Evolutionary conservation across 108 stramenopile species (phyloP), one percentile per base, ranked within the genome.

Genomic region (Cyclotella atomus): DNA sequence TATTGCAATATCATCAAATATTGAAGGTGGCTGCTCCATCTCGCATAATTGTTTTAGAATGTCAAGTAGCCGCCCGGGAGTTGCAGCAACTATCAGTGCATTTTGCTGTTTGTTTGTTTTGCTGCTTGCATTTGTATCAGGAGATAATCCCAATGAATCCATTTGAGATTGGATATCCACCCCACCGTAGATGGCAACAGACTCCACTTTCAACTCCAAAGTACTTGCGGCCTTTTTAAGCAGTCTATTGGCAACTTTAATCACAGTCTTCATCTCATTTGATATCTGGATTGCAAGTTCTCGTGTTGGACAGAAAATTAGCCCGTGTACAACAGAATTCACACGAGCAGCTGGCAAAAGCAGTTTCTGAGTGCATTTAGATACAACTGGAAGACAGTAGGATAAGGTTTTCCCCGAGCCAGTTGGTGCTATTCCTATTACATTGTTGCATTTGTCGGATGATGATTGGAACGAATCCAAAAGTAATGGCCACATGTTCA

Each of bases 231-330:
- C 72, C 28, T 64, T 59, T 23, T 27, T 15, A 33, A 65, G 25
- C 33, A 73, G 63, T 20, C 72, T 81, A 61, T 88, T 84, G 20
- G 71, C 81, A 14, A 69, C 67, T 49, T 84, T 85, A 17, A 41
- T 20, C 21, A 38, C 75, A 9, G 75, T 10, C 16, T 50, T 57
- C 52, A 68, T 67, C 59, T 82, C 85, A 24, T 76, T 79, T 14
- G 74, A 70, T 6, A 91, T 86, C 65, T 94, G 93, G 32, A 55
- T 65, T 10, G 79, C 85, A 36, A 94, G 63, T 72, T 94, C 93
- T 20, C 90, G 59, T 19, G 93, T 94, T 0, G 93, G 93, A 9
- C 86, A 87, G 2, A 94, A 50, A 16, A 94, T 79, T 44, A 89
- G 23, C n/a, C 74, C 76, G n/a, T 75, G 50, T 3, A 75, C 73